Conservation (phyloP, 2,329 filamentous ascomycete species). For the Celoporthe dispersa region DNA sequence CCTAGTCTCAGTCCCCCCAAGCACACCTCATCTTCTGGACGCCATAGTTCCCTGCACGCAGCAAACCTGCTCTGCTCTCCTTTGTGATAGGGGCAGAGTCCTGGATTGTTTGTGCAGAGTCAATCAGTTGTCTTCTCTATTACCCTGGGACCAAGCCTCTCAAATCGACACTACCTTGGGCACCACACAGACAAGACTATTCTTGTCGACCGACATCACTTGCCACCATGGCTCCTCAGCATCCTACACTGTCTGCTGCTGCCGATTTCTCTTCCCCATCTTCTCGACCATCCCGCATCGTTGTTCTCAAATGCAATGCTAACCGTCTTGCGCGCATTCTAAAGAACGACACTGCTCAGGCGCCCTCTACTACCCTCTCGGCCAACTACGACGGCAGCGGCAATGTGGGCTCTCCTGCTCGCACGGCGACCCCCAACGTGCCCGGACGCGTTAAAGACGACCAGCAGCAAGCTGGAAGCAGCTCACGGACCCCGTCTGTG, state of each 20-base stretch:
- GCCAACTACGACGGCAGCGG: conserved; percentile 7
- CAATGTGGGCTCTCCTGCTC: conserved; percentile 19
- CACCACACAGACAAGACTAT: not conserved
- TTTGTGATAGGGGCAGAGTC: not conserved
- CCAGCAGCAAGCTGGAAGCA: conserved; percentile 28
- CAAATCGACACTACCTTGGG: not conserved
- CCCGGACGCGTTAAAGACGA: conserved; percentile 20
- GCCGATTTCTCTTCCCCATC: not conserved
- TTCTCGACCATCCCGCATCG: not conserved
- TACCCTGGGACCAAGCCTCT: not conserved
- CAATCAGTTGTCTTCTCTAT: not conserved
- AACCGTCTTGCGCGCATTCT: conserved; percentile 11
- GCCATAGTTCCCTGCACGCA: not conserved
- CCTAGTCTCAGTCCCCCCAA: not conserved
- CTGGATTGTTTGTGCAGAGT: not conserved
- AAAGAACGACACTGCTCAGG: conserved; percentile 15
- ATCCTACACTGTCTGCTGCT: not conserved
- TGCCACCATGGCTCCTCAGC: conserved; percentile 9
- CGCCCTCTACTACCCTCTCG: not conserved
- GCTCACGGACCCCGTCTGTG: conserved; percentile 60
- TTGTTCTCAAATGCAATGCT: conserved; percentile 16
- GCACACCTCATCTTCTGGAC: not conserved
- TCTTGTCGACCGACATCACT: not conserved
- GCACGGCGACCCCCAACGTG: conserved; percentile 28
- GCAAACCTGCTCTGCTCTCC: not conserved